Conservation (phyloP, 2,329 filamentous ascomycete species). For the Beauveria bassiana region DNA sequence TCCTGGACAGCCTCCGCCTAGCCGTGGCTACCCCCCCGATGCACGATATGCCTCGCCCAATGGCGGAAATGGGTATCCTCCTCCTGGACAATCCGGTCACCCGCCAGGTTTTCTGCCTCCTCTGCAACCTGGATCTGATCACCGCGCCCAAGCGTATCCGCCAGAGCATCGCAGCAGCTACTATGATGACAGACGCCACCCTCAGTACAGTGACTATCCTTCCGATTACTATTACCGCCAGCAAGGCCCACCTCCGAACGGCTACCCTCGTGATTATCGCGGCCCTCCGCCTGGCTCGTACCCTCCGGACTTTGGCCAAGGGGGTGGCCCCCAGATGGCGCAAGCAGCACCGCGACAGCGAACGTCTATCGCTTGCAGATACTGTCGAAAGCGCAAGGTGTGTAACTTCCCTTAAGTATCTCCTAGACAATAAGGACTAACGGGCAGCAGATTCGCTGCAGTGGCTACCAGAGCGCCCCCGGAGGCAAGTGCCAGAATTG, state of each 20-base stretch:
- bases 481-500: slow-evolving; percentile 55
- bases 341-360: slow-evolving; percentile 50
- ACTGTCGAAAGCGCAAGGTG: slow-evolving; percentile 56
- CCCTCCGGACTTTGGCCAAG: slow-evolving; percentile 27
- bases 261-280: slow-evolving; percentile 21
- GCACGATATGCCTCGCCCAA: slow-evolving; percentile 36
- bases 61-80: slow-evolving; percentile 39
- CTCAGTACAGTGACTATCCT: slow-evolving; percentile 27
- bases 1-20: slow-evolving; percentile 24
- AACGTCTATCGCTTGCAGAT: slow-evolving; percentile 53
- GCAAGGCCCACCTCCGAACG: slow-evolving; percentile 23
- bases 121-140: slow-evolving; percentile 29
- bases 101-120: slow-evolving; percentile 29
- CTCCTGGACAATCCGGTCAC: slow-evolving; percentile 25
- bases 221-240: slow-evolving; percentile 29
- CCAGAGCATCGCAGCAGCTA: slow-evolving; percentile 32
- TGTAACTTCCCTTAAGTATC: neutral
- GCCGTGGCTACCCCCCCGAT: slow-evolving; percentile 26
- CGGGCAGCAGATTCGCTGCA: slow-evolving; percentile 46
- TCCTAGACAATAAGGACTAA: neutral
- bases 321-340: slow-evolving; percentile 30
- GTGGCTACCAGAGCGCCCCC: slow-evolving; percentile 50
- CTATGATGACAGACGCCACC: slow-evolving; percentile 28
- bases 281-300: slow-evolving; percentile 23
- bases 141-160: slow-evolving; percentile 28